Evolutionary conservation across 1,139 yeast species (phyloP).

Genomic region (Pichia sp.): DNA sequence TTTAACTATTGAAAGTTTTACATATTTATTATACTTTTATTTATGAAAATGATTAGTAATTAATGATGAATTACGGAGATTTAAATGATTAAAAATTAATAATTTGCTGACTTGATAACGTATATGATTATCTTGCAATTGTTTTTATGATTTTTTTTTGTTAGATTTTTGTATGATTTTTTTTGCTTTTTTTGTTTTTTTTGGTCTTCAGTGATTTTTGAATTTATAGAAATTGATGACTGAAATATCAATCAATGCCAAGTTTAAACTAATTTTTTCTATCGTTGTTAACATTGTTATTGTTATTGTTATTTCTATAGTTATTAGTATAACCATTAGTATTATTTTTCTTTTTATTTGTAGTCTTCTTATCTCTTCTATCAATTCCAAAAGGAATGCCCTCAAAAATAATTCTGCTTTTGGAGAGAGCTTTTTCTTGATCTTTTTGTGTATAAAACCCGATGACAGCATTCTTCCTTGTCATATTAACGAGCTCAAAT

Average conservation of each 20-base stretch:
- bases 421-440: conserved; percentile 2
- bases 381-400: conserved; percentile 4
- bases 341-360: conserved; percentile 3
- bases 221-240: not conserved
- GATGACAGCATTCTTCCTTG: conserved; percentile 4
- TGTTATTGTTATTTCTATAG: not conserved
- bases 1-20: not conserved
- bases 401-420: conserved; percentile 3
- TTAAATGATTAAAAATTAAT: no score
- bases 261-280: not conserved
- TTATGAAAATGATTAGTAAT: not conserved
- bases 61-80: not conserved
- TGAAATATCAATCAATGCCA: no score
- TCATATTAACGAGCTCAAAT: not conserved
- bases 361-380: conserved; percentile 1
- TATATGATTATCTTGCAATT: not conserved
- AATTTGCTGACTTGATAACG: no score
- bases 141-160: not conserved
- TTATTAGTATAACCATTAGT: not conserved
- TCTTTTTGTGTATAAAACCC: conserved; percentile 3
- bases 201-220: not conserved
- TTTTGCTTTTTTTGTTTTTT: not conserved
- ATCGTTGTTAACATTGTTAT: conserved; percentile 1
- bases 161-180: conserved; percentile 1
- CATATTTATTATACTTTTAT: not conserved